These are phyloP conservation scores for Irpex rosettiformis DNA, from an alignment of 1,284 basidiomycete genomes.

Conservation along the genomic window DNA sequence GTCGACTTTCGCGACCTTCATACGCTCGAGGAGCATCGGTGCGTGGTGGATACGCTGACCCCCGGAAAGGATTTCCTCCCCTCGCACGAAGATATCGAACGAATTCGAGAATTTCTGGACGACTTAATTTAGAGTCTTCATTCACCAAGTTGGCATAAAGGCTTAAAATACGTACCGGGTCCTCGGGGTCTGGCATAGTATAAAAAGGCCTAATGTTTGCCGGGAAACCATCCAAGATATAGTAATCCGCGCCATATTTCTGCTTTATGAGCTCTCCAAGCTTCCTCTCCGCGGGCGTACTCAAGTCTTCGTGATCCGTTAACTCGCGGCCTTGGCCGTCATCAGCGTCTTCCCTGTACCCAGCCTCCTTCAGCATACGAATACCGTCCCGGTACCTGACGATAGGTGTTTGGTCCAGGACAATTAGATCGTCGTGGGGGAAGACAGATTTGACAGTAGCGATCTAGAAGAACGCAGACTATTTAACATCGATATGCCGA, in stretches of 20 bases:
- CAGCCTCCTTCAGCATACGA: slow-evolving; percentile 47
- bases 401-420: slow-evolving; percentile 47
- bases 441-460: slow-evolving; percentile 55
- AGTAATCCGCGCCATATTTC: slow-evolving; percentile 68
- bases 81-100: slow-evolving; percentile 75
- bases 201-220: slow-evolving; percentile 66
- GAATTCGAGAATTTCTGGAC: slow-evolving; percentile 53
- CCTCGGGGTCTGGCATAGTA: slow-evolving; percentile 60
- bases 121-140: neutral
- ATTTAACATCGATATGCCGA: neutral
- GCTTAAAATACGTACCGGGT: slow-evolving; percentile 35
- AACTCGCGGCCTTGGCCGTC: slow-evolving; percentile 42
- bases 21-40: slow-evolving; percentile 51
- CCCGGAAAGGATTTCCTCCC: slow-evolving; percentile 71
- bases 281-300: slow-evolving; percentile 51
- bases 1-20: slow-evolving; percentile 50
- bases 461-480: slow-evolving; percentile 32
- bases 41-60: slow-evolving; percentile 69
- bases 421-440: slow-evolving; percentile 49
- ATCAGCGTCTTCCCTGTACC: slow-evolving; percentile 36
- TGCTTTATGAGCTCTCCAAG: slow-evolving; percentile 63
- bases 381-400: slow-evolving; percentile 59
- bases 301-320: slow-evolving; percentile 40
- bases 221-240: slow-evolving; percentile 69
- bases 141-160: neutral